Base-by-base conservation (phyloP, 1,284 basidiomycete genomes). In the Puccinia polysora region DNA sequence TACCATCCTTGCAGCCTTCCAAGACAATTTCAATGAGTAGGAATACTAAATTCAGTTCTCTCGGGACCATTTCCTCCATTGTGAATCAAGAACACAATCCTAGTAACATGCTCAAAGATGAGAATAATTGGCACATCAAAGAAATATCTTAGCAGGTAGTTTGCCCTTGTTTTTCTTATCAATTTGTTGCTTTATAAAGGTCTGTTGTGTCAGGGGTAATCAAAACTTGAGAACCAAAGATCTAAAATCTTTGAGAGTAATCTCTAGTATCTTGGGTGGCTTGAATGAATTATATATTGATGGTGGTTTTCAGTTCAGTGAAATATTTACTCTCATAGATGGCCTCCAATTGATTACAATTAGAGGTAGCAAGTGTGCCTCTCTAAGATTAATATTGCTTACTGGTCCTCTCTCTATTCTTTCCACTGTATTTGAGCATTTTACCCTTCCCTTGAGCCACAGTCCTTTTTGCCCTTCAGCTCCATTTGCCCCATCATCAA, bases 1-100 rank as follows among this genome's bases (percentile, higher is more conserved):
- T 65, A 6, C 63, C 63, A 10, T n/a, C 63, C 38, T 23, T 53
- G 25, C 63, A 45, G 20, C 32, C n/a, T 15, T 28, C 30, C 45
- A 52, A 53, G 32, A 36, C 49, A 65, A 7, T 65, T 50, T 18
- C 10, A 32, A 65, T 47, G 10, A 50, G 32, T 65, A 45, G 45
- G 28, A 65, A 65, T 53, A 65, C 63, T 40, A 65, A 65, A 34
- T 52, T 65, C 18, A 65, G 52, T 65, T 65, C 63, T 50, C 7
- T 65, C 32, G 15, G 38, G 40, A 8, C 60, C 12, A 15, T 49
- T 43, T 18, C 25, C 4, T n/a, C 25, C 53, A 4, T 32, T 30
- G 32, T 28, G 38, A 28, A 63, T 43, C 36, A 59, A 34, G 56
- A 14, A 10, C 36, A 8, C 38, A 28, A 18, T n/a, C n/a, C n/a